Percentiles rank a stretch among this genome's conserved stretches.
Conservation (phyloP, 148 eudicot genomes). For the Polygonum aviculare region DNA sequence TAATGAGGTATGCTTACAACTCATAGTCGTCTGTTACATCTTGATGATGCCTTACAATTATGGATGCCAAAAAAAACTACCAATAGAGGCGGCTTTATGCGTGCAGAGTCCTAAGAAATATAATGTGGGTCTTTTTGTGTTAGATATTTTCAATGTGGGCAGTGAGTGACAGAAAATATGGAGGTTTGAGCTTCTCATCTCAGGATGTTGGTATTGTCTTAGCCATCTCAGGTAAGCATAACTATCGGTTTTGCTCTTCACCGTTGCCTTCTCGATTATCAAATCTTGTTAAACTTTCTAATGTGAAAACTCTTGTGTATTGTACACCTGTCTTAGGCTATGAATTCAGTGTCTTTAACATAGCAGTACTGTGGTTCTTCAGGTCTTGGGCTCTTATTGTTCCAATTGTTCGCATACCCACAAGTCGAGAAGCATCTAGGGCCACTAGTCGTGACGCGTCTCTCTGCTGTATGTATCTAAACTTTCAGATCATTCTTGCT, state of each 20-base stretch:
- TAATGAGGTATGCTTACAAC: constrained; percentile 5
- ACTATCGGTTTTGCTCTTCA: too few species aligned
- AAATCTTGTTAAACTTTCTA: too few species aligned
- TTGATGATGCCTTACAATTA: too few species aligned
- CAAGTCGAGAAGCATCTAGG: constrained; percentile 23
- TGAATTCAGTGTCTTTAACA: background rate
- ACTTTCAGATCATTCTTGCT: background rate
- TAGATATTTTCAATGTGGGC: constrained; percentile 18
- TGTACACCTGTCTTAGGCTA: background rate
- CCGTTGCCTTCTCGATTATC: background rate
- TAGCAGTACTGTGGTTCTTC: background rate
- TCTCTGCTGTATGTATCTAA: constrained; percentile 25
- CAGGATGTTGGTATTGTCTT: constrained; percentile 15
- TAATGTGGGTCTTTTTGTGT: background rate
- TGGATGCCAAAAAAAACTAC: too few species aligned
- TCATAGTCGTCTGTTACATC: background rate
- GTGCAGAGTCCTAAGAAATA: too few species aligned
- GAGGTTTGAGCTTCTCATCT: constrained; percentile 16
- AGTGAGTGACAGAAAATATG: constrained; percentile 15
- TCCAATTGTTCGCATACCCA: constrained; percentile 29
- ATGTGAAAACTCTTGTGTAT: too few species aligned
- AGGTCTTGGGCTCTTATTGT: constrained; percentile 30
- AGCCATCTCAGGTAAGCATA: constrained; percentile 11
- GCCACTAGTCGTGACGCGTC: constrained; percentile 26
- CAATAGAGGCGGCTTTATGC: too few species aligned